Evolutionary conservation across 2,329 filamentous ascomycete species (phyloP).

Genomic region (Conoideocrella luteorostrata): DNA sequence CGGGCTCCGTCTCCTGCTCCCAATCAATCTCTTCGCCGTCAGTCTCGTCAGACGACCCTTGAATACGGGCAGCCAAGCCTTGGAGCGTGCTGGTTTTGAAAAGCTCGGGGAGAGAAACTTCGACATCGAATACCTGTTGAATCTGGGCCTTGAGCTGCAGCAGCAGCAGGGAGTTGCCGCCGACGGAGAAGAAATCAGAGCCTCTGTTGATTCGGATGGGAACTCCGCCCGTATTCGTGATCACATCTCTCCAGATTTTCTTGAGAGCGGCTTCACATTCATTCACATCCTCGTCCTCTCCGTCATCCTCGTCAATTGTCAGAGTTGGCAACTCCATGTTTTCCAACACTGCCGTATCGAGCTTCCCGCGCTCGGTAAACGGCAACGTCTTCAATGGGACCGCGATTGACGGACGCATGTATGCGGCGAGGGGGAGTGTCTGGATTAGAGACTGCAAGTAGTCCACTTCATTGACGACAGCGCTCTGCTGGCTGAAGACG

Average conservation of each 20-base stretch:
- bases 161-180: constrained; percentile 35
- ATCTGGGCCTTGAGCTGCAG: constrained; percentile 27
- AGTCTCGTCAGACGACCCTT: constrained; percentile 12
- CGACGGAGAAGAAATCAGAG: constrained; percentile 36
- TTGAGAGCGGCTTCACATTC: too few species aligned
- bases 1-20: constrained; percentile 13
- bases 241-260: too few species aligned
- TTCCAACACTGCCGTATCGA: too few species aligned
- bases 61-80: constrained; percentile 29
- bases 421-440: constrained; percentile 1
- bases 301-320: too few species aligned
- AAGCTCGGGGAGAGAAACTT: constrained; percentile 28
- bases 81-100: constrained; percentile 31
- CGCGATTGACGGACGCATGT: constrained; percentile 4
- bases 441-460: background rate
- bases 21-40: constrained; percentile 6
- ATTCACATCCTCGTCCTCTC: too few species aligned
- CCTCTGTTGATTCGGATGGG: too few species aligned
- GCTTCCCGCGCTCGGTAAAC: constrained; percentile 7
- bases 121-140: constrained; percentile 21
- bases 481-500: too few species aligned
- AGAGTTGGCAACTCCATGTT: too few species aligned
- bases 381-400: background rate
- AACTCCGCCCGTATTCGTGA: too few species aligned
- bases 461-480: too few species aligned